Conservation (phyloP, 75 land plant genomes). For the Sequoia sempervirens region DNA sequence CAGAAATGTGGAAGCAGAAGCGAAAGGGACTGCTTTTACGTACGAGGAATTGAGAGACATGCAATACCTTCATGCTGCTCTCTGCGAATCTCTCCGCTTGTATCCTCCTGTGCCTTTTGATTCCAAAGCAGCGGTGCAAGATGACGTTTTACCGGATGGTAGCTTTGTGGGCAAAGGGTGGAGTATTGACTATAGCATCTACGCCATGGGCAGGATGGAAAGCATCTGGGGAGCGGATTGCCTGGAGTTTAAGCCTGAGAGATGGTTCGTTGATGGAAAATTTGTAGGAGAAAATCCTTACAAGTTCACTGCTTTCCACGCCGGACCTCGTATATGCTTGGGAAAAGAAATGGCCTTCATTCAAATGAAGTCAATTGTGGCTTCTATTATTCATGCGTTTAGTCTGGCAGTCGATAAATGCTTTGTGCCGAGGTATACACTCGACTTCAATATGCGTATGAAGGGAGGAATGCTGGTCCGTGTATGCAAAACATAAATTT, state of each 20-base stretch:
- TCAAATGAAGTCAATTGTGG: no score
- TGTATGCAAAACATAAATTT: no score
- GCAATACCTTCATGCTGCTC: conserved; percentile 57
- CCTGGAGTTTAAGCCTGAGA: conserved; percentile 17
- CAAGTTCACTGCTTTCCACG: no score
- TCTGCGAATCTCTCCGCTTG: conserved; percentile 53
- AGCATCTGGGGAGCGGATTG: conserved; percentile 28
- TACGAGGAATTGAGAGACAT: conserved; percentile 35
- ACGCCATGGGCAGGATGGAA: conserved; percentile 29
- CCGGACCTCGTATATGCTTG: no score
- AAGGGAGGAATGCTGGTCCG: no score
- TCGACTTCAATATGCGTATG: no score
- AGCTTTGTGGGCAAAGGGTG: conserved; percentile 25
- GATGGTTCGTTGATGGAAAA: conserved; percentile 27
- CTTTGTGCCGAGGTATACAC: no score
- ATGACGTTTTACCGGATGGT: conserved; percentile 68
- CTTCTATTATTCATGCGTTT: no score
- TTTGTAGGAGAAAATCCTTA: not conserved
- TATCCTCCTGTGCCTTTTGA: conserved; percentile 74
- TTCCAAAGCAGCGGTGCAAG: conserved; percentile 37
- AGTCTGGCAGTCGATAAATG: no score
- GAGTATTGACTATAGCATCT: conserved; percentile 5
- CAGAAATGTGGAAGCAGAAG: no score
- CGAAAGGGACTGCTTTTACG: not conserved
- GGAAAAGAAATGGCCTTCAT: no score